Percentiles rank a stretch among this genome's conserved stretches.
Conservation (phyloP, 139 green algal genomes). For the Ettlia oleoabundans region DNA sequence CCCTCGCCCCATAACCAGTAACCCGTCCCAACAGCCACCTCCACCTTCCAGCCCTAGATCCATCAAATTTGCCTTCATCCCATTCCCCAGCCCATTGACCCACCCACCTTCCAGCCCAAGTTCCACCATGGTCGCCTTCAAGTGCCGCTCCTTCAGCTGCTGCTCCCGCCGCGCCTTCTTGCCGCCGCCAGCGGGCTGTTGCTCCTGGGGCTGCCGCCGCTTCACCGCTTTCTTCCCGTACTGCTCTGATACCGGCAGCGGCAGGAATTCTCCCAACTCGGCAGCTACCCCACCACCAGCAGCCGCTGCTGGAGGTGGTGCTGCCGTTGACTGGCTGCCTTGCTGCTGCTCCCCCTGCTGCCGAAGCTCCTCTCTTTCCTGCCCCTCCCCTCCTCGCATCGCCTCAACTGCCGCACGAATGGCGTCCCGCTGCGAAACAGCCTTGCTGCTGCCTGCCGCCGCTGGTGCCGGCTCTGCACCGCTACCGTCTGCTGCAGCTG, state of each 20-base stretch:
- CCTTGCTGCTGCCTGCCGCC: neutral
- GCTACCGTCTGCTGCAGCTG: neutral
- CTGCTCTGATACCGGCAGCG: constrained; percentile 49
- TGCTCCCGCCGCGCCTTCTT: constrained; percentile 1
- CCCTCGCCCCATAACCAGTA: too few species aligned
- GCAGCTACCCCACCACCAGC: neutral
- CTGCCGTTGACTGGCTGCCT: neutral
- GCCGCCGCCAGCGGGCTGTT: neutral
- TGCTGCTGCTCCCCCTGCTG: neutral
- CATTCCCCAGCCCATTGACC: too few species aligned
- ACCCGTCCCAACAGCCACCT: too few species aligned
- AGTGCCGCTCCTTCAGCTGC: neutral
- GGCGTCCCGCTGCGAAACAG: neutral
- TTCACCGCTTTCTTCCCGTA: constrained; percentile 36
- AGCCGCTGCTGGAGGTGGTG: neutral
- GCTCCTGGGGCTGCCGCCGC: constrained; percentile 18
- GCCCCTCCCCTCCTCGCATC: constrained; percentile 1
- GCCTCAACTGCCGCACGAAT: constrained; percentile 42
- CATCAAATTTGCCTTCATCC: too few species aligned
- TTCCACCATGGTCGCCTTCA: constrained; percentile 32
- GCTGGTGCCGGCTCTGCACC: too few species aligned
- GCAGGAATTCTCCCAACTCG: constrained; percentile 54
- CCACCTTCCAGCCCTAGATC: too few species aligned
- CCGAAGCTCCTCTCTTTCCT: neutral
- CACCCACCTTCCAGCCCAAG: constrained; percentile 36